Percentiles rank a stretch among this genome's conserved stretches.
Evolutionary conservation across 2,329 filamentous ascomycete genomes (phyloP).

Genomic region (Colletotrichum gigasporum): DNA sequence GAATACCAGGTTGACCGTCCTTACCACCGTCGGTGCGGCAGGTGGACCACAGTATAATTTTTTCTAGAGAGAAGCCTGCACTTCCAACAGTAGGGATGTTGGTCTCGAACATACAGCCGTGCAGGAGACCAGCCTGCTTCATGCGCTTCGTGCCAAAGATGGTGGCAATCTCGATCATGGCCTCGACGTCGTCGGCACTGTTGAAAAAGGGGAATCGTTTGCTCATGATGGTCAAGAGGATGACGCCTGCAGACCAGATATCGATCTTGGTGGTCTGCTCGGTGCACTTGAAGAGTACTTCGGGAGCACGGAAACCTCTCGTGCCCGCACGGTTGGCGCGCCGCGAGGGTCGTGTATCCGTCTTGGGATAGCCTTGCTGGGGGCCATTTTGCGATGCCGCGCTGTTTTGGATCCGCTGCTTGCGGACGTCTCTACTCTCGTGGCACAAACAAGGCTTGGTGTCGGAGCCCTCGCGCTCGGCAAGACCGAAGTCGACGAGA

Average conservation of each 20-base stretch:
- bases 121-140: conserved; percentile 82
- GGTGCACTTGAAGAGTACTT: conserved; percentile 97
- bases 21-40: conserved; percentile 73
- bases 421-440: conserved; percentile 69
- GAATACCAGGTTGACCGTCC: conserved; percentile 53
- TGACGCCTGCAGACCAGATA: conserved; percentile 97
- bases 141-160: conserved; percentile 90
- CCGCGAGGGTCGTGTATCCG: conserved; percentile 85
- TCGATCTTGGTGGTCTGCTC: conserved; percentile 94
- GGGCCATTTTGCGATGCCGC: conserved; percentile 63
- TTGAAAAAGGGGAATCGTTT: conserved; percentile 98
- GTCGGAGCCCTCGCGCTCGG: conserved; percentile 83
- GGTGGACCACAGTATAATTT: conserved; percentile 95
- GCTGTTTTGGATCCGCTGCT: conserved; percentile 66
- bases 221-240: conserved; percentile 92
- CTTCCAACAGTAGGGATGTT: conserved; percentile 91
- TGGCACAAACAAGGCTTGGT: conserved; percentile 85
- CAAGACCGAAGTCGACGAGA: conserved; percentile 98
- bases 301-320: conserved; percentile 92
- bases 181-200: conserved; percentile 96
- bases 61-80: conserved; percentile 86
- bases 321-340: conserved; percentile 95
- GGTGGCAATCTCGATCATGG: conserved; percentile 95
- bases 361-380: conserved; percentile 82
- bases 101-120: conserved; percentile 92